A percentile compares a stretch with the other conserved stretches of the same genome.
These are phyloP conservation scores for Eucalyptus marginata DNA, from an alignment of 345 rosid species.

Conservation along the genomic window DNA sequence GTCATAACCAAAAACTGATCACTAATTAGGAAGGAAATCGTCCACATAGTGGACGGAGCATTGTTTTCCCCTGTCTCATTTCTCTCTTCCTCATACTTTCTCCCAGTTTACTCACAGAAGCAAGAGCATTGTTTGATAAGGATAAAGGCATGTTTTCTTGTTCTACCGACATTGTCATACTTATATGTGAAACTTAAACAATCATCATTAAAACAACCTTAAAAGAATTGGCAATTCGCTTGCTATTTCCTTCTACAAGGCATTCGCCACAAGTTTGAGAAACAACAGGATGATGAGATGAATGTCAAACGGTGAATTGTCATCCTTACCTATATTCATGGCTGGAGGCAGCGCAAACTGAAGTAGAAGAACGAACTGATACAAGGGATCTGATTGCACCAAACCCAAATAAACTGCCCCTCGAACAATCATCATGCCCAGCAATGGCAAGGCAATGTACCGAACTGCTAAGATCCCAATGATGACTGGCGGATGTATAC, in stretches of 20 bases:
- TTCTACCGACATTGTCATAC: neutral
- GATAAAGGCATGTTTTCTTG: neutral
- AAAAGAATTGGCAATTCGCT: neutral
- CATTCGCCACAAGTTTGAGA: neutral
- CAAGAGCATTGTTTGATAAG: neutral
- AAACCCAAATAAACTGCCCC: conserved; percentile 13
- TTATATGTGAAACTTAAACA: neutral
- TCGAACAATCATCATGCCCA: conserved; percentile 19
- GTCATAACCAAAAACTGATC: neutral
- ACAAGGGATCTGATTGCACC: conserved; percentile 21
- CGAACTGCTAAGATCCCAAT: conserved; percentile 22
- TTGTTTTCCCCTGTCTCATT: neutral
- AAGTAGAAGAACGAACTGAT: conserved; percentile 38
- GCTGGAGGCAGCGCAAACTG: conserved; percentile 51
- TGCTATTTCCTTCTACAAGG: neutral
- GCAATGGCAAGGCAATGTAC: conserved; percentile 15
- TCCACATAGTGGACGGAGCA: neutral
- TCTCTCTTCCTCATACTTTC: neutral
- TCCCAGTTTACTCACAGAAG: neutral
- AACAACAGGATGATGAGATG: neutral
- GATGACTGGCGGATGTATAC: neutral
- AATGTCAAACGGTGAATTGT: neutral
- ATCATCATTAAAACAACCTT: neutral
- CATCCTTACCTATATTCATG: conserved; percentile 24
- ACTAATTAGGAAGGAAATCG: neutral